Evolutionary conservation across 192 early-diverging fungal genomes (phyloP), one percentile per base, ranked within the genome.

Genomic region (Linnemannia exigua): DNA sequence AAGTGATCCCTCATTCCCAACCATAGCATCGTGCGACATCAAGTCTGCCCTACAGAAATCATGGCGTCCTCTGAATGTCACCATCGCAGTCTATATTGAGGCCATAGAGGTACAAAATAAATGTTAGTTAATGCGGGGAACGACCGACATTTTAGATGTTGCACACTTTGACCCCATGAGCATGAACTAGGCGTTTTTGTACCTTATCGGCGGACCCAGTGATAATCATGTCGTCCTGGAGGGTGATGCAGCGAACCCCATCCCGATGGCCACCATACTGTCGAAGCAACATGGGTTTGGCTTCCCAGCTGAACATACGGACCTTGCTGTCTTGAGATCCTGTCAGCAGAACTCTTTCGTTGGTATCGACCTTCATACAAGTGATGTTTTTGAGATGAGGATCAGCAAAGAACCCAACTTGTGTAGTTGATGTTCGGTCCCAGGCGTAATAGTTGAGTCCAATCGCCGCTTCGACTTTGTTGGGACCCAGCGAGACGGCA

Each of bases 121-220:
- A 37, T 28, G 0, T 14, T 16, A 15, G 52, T 12, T 50, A 69
- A 76, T 35, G 61, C 46, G 20, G 31, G 6, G 61, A 52, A 79
- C 31, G 22, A 68, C 33, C n/a, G n/a, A n/a, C n/a, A n/a, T n/a
- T 17, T 37, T 22, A 52, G 22, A 17, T 31, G 17, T 41, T 41
- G 36, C 68, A 41, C 68, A 44, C 9, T 36, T 28, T 36, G n/a
- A n/a, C n/a, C n/a, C n/a, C n/a, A n/a, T n/a, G n/a, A n/a, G n/a
- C n/a, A n/a, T n/a, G n/a, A 38, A 58, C 7, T 3, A 16, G 19
- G 37, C 1, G 20, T n/a, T n/a, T n/a, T n/a, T n/a, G n/a, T 77
- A 80, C 79, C 75, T 86, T 86, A 33, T 86, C 84, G 2, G 74
- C 38, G 11, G 84, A 79, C 31, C 84, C 84, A 5, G 84, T 86